Conservation (phyloP, 2,329 filamentous ascomycete species). For the Hymenoscyphus occultus region DNA sequence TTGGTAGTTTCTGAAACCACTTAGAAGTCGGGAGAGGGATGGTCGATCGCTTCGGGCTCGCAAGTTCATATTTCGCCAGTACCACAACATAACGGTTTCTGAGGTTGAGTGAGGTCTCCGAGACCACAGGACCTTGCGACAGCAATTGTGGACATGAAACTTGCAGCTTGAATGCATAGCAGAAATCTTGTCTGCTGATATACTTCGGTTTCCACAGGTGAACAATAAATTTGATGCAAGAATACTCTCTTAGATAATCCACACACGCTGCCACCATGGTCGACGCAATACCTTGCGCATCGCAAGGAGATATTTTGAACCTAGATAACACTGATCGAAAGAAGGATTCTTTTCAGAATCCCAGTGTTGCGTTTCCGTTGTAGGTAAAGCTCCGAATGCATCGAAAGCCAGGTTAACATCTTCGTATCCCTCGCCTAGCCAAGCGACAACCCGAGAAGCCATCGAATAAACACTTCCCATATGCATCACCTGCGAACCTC, state of each 20-base stretch:
- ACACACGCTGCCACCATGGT: slow-evolving; percentile 5
- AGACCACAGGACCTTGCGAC: background rate
- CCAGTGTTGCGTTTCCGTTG: background rate
- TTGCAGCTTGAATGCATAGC: background rate
- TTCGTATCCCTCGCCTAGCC: slow-evolving; percentile 22
- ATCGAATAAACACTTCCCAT: slow-evolving; percentile 29
- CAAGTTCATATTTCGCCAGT: background rate
- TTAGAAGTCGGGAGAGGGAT: background rate
- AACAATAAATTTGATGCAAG: background rate
- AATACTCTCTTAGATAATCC: slow-evolving; percentile 1
- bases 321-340: background rate
- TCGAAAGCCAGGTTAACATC: background rate
- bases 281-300: background rate
- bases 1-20: slow-evolving; percentile 5
- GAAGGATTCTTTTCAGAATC: background rate
- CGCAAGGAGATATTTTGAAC: background rate
- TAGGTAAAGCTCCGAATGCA: background rate
- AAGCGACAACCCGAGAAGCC: slow-evolving; percentile 25
- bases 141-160: background rate
- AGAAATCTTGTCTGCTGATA: background rate
- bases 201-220: background rate
- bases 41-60: background rate
- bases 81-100: background rate
- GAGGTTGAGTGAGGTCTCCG: background rate
- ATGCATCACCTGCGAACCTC: slow-evolving; percentile 25